These are phyloP conservation scores for Chlamydomonas sphaeroides DNA, from an alignment of 139 green algal species.

Conservation along the genomic window DNA sequence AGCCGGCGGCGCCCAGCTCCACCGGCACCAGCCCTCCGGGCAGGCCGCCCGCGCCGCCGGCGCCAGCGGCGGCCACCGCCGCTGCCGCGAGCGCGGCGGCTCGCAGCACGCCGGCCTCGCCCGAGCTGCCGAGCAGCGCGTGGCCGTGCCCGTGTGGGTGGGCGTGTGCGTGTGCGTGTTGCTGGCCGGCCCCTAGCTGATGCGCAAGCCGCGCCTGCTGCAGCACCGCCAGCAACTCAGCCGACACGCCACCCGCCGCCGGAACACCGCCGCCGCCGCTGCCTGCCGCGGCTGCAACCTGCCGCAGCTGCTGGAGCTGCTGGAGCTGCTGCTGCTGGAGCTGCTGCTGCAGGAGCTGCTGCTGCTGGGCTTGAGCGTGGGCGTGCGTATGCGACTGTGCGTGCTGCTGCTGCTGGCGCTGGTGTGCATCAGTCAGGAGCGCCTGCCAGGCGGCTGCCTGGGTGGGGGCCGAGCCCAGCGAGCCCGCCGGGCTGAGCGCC, in stretches of 20 bases:
- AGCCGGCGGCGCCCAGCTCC: too few relatives aligned
- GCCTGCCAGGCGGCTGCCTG: background rate
- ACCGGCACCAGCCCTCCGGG: too few relatives aligned
- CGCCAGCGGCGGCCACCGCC: too few relatives aligned
- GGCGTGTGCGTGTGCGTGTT: background rate
- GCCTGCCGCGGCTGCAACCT: background rate
- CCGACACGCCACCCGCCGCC: background rate
- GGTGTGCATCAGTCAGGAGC: constrained; percentile 5
- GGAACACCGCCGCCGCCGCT: too few relatives aligned
- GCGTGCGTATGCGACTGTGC: too few relatives aligned
- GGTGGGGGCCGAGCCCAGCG: background rate
- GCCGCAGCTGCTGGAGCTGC: background rate
- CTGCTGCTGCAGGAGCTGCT: background rate
- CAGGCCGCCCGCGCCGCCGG: too few relatives aligned
- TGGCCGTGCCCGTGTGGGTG: too few relatives aligned
- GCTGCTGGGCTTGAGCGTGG: background rate
- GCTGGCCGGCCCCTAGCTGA: background rate
- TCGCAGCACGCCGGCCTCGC: too few relatives aligned
- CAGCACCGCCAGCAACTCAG: constrained; percentile 10
- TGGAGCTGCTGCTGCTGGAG: background rate
- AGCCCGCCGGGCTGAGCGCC: too few relatives aligned
- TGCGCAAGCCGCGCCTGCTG: background rate
- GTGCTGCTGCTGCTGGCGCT: constrained; percentile 7
- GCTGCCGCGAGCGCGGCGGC: too few relatives aligned
- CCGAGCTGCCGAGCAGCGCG: too few relatives aligned